Evolutionary conservation across 106 monocot species (phyloP), one percentile per base, ranked within the genome.

Genomic region (Dendrobium catenatum): DNA sequence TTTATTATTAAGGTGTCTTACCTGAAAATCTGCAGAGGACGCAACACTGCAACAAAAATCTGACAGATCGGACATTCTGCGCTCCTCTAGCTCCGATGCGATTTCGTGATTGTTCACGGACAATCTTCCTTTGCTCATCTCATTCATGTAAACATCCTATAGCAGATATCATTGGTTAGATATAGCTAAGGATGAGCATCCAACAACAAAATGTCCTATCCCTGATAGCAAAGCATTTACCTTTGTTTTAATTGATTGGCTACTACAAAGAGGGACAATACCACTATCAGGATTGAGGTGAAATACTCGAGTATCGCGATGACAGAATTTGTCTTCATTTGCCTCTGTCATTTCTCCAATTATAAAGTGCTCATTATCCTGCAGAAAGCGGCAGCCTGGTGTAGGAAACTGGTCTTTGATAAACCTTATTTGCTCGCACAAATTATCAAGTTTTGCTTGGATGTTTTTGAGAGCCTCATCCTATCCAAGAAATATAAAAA

Each of bases 11-110:
- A 51, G 7, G 51, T 37, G 48, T 18, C 81, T 75, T 54, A 93
- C 90, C 86, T 93, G 93, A 80, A 90, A 84, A 76, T 94, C 95
- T 15, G 86, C 81, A 42, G 94, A 93, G 64, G 94, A 95, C 5
- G 88, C 66, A 10, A 89, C 84, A 68, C 95, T 91, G 41, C 87
- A 88, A 85, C 88, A 90, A 47, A 93, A 86, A 85, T 95, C 92
- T 79, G 98, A 98, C 43, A 94, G 85, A 81, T 91, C 98, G 68
- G 98, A 98, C 91, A 98, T 88, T 6, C 98, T 86, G 0, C 98
- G 90, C 73, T 98, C 98, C 77, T 98, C 98, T 75, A 82, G 95
- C 85, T 91, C 91, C 6, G 15, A 82, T 46, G 58, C 54, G 56
- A 43, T 83, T 16, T 54, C 43, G 16, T 49, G 67, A 59, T 68